Evolutionary conservation across 148 eudicot genomes (phyloP).

Genomic region (Vaccinium macrocarpon): DNA sequence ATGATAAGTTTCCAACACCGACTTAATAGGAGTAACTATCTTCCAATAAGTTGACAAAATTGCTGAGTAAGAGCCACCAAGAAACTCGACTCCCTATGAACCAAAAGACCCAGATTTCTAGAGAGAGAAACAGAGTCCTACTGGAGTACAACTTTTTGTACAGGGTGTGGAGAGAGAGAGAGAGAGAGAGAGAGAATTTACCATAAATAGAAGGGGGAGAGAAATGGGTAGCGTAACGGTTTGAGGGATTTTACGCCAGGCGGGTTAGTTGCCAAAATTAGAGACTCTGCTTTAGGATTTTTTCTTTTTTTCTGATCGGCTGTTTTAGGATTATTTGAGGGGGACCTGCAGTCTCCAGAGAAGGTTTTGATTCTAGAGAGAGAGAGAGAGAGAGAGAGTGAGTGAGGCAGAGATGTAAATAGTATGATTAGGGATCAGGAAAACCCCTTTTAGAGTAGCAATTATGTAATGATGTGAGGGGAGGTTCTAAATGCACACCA

Average conservation of each 20-base stretch:
- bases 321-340: too few relatives aligned
- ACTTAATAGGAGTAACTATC: not conserved
- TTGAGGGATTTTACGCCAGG: not conserved
- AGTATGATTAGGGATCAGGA: not conserved
- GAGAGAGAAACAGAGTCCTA: not conserved
- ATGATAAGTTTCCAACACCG: constrained; percentile 9
- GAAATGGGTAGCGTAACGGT: constrained; percentile 9
- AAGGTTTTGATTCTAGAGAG: too few relatives aligned
- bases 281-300: not conserved
- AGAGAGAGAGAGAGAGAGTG: not conserved
- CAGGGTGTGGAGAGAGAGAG: not conserved
- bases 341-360: too few relatives aligned
- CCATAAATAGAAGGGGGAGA: constrained; percentile 7
- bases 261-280: not conserved
- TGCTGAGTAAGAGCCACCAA: not conserved
- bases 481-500: not conserved
- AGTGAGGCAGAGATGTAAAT: not conserved
- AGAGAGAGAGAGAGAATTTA: not conserved
- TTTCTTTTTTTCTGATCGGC: too few relatives aligned
- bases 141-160: not conserved
- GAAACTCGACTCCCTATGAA: constrained; percentile 2
- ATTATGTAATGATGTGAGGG: not conserved
- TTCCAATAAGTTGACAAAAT: not conserved
- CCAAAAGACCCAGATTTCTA: not conserved
- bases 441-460: not conserved